Percentiles rank a stretch among this genome's conserved stretches.
Evolutionary conservation across 441 rosid species (phyloP).

Genomic region (Melastoma candidum): DNA sequence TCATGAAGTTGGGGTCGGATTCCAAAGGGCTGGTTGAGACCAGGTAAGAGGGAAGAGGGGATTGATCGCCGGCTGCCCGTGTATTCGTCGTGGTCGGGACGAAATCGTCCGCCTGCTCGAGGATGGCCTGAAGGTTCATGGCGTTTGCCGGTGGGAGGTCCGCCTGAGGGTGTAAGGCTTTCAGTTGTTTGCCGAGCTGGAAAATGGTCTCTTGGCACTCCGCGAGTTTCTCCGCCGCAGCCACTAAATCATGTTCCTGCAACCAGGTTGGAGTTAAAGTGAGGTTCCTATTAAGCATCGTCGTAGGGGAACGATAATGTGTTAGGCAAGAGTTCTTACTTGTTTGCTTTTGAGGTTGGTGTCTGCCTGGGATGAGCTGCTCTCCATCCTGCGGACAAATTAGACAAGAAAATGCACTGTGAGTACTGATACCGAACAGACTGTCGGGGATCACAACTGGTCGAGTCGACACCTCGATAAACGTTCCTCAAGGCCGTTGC

Average conservation of each 20-base stretch:
- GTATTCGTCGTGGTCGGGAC: slow-evolving; percentile 22
- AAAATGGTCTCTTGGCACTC: slow-evolving; percentile 96
- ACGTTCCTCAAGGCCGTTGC: slow-evolving; percentile 33
- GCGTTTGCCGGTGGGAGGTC: slow-evolving; percentile 26
- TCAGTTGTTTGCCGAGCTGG: slow-evolving; percentile 80
- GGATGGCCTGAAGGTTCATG: slow-evolving; percentile 25
- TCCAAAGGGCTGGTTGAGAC: slow-evolving; percentile 43
- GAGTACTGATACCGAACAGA: too few species aligned
- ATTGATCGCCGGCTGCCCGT: slow-evolving; percentile 27
- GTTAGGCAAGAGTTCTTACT: slow-evolving; percentile 23
- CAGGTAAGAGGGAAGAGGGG: slow-evolving; percentile 29
- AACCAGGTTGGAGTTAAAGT: not conserved
- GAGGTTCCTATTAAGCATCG: too few species aligned
- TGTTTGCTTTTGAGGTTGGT: slow-evolving; percentile 49
- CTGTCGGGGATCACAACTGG: too few species aligned
- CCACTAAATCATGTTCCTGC: slow-evolving; percentile 73
- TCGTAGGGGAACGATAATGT: not conserved
- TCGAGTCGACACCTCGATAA: slow-evolving; percentile 25
- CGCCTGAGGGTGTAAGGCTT: slow-evolving; percentile 55
- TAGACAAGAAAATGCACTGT: slow-evolving; percentile 15
- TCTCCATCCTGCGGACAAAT: not conserved
- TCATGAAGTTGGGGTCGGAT: slow-evolving; percentile 30
- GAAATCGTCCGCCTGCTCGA: slow-evolving; percentile 21
- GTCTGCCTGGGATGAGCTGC: slow-evolving; percentile 27
- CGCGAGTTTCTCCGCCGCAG: slow-evolving; percentile 87